Evolutionary conservation across 768 basidiomycete species (phyloP).

Genomic region (Naganishia antarctica): DNA sequence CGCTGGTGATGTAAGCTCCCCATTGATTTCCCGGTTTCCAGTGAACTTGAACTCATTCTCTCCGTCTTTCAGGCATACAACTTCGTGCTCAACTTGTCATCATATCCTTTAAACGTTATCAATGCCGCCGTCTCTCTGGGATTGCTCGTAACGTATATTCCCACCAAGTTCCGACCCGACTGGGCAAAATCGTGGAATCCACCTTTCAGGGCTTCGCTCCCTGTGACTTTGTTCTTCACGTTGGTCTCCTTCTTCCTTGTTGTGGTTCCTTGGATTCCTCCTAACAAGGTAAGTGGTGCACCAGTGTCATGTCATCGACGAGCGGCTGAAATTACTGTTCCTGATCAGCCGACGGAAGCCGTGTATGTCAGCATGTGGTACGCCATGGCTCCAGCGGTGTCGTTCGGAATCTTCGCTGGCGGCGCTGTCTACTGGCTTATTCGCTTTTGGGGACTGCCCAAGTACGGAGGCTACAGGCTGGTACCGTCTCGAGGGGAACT

Average conservation of each 20-base stretch:
- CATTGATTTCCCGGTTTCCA: neutral
- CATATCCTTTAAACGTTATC: slow-evolving; percentile 24
- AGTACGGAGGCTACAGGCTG: slow-evolving; percentile 3
- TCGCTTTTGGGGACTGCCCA: slow-evolving; percentile 12
- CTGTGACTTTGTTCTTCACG: slow-evolving; percentile 24
- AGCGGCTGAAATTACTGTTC: neutral
- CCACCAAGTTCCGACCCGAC: neutral
- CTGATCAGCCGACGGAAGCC: neutral
- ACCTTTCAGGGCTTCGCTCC: slow-evolving; percentile 21
- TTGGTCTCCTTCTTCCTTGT: slow-evolving; percentile 28
- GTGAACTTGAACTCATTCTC: neutral
- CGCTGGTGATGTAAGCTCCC: slow-evolving; percentile 23
- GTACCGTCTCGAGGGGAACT: neutral
- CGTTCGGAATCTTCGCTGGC: slow-evolving; percentile 21
- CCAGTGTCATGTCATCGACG: too few relatives aligned
- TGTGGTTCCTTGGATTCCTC: slow-evolving; percentile 30
- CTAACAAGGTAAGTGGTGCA: slow-evolving; percentile 9
- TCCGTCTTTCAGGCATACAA: slow-evolving; percentile 5
- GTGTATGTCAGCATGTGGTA: slow-evolving; percentile 26
- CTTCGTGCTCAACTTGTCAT: slow-evolving; percentile 23
- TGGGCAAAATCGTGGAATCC: slow-evolving; percentile 11
- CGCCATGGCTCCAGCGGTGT: slow-evolving; percentile 23
- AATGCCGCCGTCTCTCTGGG: slow-evolving; percentile 22
- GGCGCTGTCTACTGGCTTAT: slow-evolving; percentile 15
- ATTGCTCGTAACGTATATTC: slow-evolving; percentile 13